Evolutionary conservation across 208 protist genomes (phyloP).

Genomic region (Trypanosoma caninum): DNA sequence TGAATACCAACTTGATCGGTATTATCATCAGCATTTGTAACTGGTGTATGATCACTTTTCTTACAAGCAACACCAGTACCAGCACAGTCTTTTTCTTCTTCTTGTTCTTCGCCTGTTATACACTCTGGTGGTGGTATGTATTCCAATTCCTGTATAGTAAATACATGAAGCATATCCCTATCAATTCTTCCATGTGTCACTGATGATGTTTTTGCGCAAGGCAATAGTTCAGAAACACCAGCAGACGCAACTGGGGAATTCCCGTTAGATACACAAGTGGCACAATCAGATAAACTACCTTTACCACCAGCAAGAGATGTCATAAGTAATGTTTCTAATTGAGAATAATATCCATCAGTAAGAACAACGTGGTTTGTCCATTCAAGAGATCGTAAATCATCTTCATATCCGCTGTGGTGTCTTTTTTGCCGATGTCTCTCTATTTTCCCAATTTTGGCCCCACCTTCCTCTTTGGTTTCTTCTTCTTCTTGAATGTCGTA

Average conservation of each 20-base stretch:
- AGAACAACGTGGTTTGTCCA: constrained; percentile 61
- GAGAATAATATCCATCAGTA: constrained; percentile 34
- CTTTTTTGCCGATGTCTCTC: too few relatives aligned
- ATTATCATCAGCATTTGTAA: not conserved
- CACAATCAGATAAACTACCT: too few relatives aligned
- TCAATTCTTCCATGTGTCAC: too few relatives aligned
- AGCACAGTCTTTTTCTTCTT: not conserved
- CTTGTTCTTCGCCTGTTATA: constrained; percentile 21
- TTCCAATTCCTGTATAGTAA: constrained; percentile 31
- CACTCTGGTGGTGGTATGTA: constrained; percentile 48
- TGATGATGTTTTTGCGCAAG: too few relatives aligned
- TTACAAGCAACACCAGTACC: too few relatives aligned
- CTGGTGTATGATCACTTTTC: too few relatives aligned
- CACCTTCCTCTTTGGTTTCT: not conserved
- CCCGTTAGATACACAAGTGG: too few relatives aligned
- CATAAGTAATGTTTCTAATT: constrained; percentile 33
- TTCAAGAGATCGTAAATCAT: constrained; percentile 13
- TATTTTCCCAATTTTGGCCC: not conserved
- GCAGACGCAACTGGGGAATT: too few relatives aligned
- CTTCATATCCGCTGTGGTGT: not conserved
- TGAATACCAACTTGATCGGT: not conserved
- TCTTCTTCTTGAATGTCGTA: not conserved
- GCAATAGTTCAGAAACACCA: too few relatives aligned
- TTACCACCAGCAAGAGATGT: constrained; percentile 14
- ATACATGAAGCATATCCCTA: constrained; percentile 19